Percentiles rank a stretch among this genome's conserved stretches.
These are phyloP conservation scores for Puccinia novopanici DNA, from an alignment of 1,284 basidiomycete species.

Conservation along the genomic window DNA sequence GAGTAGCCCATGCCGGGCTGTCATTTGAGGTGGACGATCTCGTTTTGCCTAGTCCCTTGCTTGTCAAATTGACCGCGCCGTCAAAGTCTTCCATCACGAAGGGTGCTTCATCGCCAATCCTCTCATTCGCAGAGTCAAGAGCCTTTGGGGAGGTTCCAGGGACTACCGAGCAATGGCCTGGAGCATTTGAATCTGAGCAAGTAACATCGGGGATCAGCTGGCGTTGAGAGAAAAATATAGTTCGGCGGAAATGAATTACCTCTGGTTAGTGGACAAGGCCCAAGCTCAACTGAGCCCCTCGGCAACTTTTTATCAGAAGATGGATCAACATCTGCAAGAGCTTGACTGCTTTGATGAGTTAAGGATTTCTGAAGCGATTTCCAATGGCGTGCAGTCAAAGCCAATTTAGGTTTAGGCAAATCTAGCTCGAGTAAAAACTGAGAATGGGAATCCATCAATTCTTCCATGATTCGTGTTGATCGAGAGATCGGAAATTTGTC, in stretches of 20 bases:
- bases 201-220: neutral
- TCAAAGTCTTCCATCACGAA: constrained; percentile 47
- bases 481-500: constrained; percentile 71
- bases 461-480: constrained; percentile 65
- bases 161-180: neutral
- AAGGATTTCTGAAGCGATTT: constrained; percentile 30
- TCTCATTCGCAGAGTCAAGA: neutral
- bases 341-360: constrained; percentile 7
- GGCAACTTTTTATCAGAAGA: constrained; percentile 6
- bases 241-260: constrained; percentile 7
- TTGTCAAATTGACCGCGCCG: neutral
- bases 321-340: constrained; percentile 5
- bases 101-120: constrained; percentile 5
- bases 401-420: constrained; percentile 70
- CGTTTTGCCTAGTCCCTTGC: neutral
- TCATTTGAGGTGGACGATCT: constrained; percentile 1
- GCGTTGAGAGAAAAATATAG: neutral
- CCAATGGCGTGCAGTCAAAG: constrained; percentile 53
- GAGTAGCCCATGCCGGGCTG: constrained; percentile 23
- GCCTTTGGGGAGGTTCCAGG: neutral
- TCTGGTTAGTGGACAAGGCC: neutral
- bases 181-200: neutral
- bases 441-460: constrained; percentile 68
- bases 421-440: constrained; percentile 81
- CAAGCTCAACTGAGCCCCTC: neutral